phyloP scores from a whole-genome alignment of 176 grass and related monocot genomes.

The Oryza glumipatula region DNA sequence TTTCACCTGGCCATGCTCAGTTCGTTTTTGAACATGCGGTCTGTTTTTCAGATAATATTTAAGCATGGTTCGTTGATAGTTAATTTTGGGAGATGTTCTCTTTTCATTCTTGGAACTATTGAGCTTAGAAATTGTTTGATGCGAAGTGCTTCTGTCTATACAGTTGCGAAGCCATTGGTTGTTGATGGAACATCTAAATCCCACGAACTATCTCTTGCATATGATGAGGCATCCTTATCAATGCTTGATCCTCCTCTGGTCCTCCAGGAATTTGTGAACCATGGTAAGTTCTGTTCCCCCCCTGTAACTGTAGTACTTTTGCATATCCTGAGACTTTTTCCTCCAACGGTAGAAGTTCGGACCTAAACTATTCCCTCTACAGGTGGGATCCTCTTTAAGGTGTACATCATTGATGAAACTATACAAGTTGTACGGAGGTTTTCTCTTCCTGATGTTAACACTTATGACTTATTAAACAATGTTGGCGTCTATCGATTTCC shows the following conservation, averaged over 20 bases:
- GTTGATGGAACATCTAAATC: conserved; percentile 79
- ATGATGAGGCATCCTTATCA: conserved; percentile 74
- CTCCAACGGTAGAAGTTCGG: conserved; percentile 18
- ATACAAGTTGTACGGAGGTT: conserved; percentile 69
- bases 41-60: not conserved
- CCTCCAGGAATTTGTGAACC: conserved; percentile 83
- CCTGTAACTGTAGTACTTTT: not conserved
- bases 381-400: conserved; percentile 88
- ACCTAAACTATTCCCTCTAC: conserved; percentile 33
- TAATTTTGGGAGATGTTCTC: not conserved
- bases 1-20: not conserved
- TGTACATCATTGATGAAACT: conserved; percentile 75
- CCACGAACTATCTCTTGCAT: conserved; percentile 73
- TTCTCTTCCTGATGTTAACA: conserved; percentile 73
- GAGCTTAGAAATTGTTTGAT: conserved; percentile 21
- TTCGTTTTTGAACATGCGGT: not conserved
- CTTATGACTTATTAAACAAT: conserved; percentile 50
- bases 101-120: conserved; percentile 14
- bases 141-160: conserved; percentile 33
- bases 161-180: conserved; percentile 77
- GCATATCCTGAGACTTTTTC: not conserved
- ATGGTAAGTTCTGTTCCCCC: conserved; percentile 48
- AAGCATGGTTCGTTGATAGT: not conserved
- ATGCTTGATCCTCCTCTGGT: conserved; percentile 74
- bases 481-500: conserved; percentile 64